phyloP scores from a whole-genome alignment of 495 filamentous ascomycete species.

The Collariella sp. region DNA sequence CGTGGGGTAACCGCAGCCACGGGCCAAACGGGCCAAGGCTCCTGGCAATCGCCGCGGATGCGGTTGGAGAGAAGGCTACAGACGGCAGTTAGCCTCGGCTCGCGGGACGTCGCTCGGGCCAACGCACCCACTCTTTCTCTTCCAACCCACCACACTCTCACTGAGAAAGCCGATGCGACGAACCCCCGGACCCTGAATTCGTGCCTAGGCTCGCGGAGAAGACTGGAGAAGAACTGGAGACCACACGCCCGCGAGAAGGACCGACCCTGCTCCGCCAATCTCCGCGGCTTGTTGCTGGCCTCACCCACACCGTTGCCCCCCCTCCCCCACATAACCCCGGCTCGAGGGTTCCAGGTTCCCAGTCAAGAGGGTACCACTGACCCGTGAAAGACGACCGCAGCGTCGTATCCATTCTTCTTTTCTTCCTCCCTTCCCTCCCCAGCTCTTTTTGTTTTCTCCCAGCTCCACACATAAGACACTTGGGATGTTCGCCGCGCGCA shows the following conservation, averaged over 20 bases:
- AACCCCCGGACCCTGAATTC: conserved; percentile 8
- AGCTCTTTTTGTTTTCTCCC: not conserved
- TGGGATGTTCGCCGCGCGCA: conserved; percentile 28
- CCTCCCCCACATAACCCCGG: not conserved
- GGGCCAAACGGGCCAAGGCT: too few species aligned
- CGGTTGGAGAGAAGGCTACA: conserved; percentile 18
- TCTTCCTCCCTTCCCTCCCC: not conserved
- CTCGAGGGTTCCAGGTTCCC: not conserved
- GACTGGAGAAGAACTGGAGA: not conserved
- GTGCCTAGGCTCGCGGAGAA: conserved; percentile 20
- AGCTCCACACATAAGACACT: conserved; percentile 6
- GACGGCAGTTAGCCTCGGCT: conserved; percentile 30
- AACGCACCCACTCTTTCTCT: conserved; percentile 5
- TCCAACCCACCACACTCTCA: not conserved
- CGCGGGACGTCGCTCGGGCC: conserved; percentile 20
- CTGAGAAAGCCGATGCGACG: conserved; percentile 6
- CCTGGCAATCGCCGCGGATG: too few species aligned
- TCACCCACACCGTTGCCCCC: too few species aligned
- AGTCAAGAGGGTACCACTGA: conserved; percentile 7
- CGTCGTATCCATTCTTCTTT: not conserved
- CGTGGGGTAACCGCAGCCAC: not conserved
- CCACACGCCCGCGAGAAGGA: not conserved
- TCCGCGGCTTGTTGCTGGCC: conserved; percentile 12
- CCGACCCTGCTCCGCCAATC: conserved; percentile 14
- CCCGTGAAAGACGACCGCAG: not conserved